Base-by-base conservation (phyloP, 352 stramenopile species). In the Pythium phragmiticola region DNA sequence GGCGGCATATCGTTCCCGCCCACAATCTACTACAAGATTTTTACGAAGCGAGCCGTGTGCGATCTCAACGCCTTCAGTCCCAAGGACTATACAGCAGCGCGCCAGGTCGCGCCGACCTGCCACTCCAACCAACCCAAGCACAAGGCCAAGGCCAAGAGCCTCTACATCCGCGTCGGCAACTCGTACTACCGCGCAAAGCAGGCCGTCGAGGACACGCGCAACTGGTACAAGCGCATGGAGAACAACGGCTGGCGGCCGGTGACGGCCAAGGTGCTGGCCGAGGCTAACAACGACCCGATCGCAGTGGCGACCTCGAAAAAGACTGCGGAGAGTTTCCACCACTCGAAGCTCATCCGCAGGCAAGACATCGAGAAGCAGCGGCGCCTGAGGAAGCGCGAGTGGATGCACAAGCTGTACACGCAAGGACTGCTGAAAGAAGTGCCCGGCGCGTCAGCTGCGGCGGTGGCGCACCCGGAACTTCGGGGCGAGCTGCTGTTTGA, bases 11-110 rank as follows among this genome's bases (percentile, higher is more conserved):
- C 72, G 4, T 98, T 98, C 70, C 91, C 91, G 8, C 91, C 91
- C n/a, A 92, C 84, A 17, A 96, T 97, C 52, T 98, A 97, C 82
- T 98, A 98, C 82, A 97, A 97, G 73, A 91, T 97, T 64, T 97
- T 94, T 70, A 95, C 88, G 17, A 81, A 88, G 23, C 76, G 76
- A 37, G 81, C 90, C 1, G 76, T 97, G 59, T 95, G 89, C 49
- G 89, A 97, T 60, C 75, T 97, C 8, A 90, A 91, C 48, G 82
- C 90, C 7, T 97, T 97, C 63, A 95, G 89, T 12, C 90, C 90
- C 13, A 91, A 96, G 65, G 74, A 97, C 70, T 97, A 97, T 76
- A 87, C 80, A 33, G 65, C 84, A 12, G 52, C 63, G 33, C 73
- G 80, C 6, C 78, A 87, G 52, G 60, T 60, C 0, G 68, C 52